Percentiles rank a stretch among this genome's conserved stretches.
phyloP scores from a whole-genome alignment of 768 basidiomycete species.

The Suillus luteus region DNA sequence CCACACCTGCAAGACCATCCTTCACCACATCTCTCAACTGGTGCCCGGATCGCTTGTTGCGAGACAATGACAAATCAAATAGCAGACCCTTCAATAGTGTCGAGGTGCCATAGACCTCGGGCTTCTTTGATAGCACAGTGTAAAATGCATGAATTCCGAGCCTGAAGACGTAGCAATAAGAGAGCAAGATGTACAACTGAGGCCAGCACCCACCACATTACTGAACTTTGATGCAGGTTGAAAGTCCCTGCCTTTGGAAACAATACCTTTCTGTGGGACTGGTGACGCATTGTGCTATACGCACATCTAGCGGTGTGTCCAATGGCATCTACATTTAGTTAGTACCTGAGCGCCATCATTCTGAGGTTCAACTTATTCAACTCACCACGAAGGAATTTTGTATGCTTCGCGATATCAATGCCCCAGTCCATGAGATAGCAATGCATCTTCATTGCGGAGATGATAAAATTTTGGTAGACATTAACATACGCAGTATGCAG shows the following conservation, averaged over 20 bases:
- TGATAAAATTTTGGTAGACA: slow-evolving; percentile 82
- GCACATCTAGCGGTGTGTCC: slow-evolving; percentile 59
- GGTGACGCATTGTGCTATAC: slow-evolving; percentile 52
- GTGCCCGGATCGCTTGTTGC: slow-evolving; percentile 42
- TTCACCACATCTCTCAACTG: slow-evolving; percentile 50
- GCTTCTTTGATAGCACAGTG: slow-evolving; percentile 56
- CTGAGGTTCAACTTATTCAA: slow-evolving; percentile 9
- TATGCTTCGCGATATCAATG: slow-evolving; percentile 43
- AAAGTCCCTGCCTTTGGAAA: slow-evolving; percentile 39
- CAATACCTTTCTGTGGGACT: slow-evolving; percentile 43
- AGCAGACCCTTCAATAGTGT: slow-evolving; percentile 49
- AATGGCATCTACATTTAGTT: slow-evolving; percentile 52
- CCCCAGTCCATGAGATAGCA: slow-evolving; percentile 72
- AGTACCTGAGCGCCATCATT: not conserved
- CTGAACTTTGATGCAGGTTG: slow-evolving; percentile 49
- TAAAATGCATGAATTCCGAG: slow-evolving; percentile 81
- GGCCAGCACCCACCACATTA: slow-evolving; percentile 57
- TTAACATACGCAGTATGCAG: slow-evolving; percentile 67
- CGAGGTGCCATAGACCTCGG: slow-evolving; percentile 44
- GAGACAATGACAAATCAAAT: slow-evolving; percentile 51
- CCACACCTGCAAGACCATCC: slow-evolving; percentile 42
- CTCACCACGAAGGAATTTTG: slow-evolving; percentile 58
- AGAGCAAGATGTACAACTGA: not conserved
- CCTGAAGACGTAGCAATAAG: slow-evolving; percentile 45
- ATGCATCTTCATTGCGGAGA: slow-evolving; percentile 86